Evolutionary conservation across 108 stramenopile genomes (phyloP).

Genomic region (Asterionellopsis glacialis): DNA sequence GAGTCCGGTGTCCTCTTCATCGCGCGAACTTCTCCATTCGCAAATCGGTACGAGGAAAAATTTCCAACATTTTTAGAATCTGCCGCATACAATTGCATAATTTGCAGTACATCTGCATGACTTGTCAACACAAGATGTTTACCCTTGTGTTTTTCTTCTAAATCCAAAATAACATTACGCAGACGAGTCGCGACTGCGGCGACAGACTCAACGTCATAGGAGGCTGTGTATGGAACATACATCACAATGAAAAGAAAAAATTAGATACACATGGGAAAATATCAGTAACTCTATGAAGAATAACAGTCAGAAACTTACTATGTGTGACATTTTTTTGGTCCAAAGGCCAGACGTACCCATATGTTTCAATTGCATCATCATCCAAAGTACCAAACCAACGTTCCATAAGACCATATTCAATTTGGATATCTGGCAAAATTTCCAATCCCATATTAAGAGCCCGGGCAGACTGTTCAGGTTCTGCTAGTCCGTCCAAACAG

Average conservation of each 20-base stretch:
- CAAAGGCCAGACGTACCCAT: constrained; percentile 78
- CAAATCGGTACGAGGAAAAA: constrained; percentile 76
- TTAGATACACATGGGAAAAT: too few relatives aligned
- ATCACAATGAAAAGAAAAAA: too few relatives aligned
- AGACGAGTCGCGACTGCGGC: constrained; percentile 76
- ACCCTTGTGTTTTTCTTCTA: constrained; percentile 26
- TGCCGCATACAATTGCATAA: constrained; percentile 73
- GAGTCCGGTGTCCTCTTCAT: constrained; percentile 43
- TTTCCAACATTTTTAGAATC: constrained; percentile 62
- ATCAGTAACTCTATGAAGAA: too few relatives aligned
- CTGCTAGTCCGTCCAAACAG: constrained; percentile 38
- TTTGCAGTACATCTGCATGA: constrained; percentile 84
- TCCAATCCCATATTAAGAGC: constrained; percentile 29
- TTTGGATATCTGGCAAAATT: constrained; percentile 32
- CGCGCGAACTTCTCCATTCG: constrained; percentile 75
- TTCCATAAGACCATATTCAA: constrained; percentile 74
- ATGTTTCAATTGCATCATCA: constrained; percentile 54
- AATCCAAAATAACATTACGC: constrained; percentile 40
- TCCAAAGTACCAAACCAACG: constrained; percentile 78
- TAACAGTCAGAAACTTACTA: constrained; percentile 37
- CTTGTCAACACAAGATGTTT: constrained; percentile 63
- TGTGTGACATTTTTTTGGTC: constrained; percentile 65
- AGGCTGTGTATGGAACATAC: too few relatives aligned
- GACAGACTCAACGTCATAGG: constrained; percentile 64
- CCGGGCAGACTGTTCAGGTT: background rate